Base-by-base conservation (phyloP, 1,284 basidiomycete genomes). In the Malassezia nana region DNA sequence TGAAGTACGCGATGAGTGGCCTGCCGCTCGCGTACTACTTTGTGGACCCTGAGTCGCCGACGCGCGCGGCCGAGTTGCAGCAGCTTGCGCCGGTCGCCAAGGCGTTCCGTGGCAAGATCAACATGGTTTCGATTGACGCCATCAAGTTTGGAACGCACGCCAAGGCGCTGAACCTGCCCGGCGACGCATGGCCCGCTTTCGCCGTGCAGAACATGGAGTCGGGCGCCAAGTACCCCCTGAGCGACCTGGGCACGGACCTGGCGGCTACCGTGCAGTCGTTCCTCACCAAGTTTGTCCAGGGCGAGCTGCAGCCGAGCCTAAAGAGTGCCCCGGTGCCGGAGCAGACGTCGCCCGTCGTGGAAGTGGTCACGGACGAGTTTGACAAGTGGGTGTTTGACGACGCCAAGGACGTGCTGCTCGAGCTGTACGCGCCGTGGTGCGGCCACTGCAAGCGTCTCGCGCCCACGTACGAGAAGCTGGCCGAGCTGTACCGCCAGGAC, bases 61-160 rank as follows among this genome's bases (percentile, higher is more conserved):
- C 80, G 57, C 84, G 82, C 66, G 80, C 86, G 22, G 78, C 78
- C 41, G 76, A 85, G 52, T 79, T 92, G 61, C 82, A 84, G 40
- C 77, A 80, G 50, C 75, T 96, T 66, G 82, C 80, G 66, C 82
- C 87, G 2, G 74, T 92, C 52, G 91, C 92, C 25, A 79, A 83
- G 58, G 81, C 83, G 72, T 81, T 82, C 80, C 89, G 87, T 77
- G 82, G 83, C 70, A 85, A 87, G 77, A 69, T 96, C 74, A 96
- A 94, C 84, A 92, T 98, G 77, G 92, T 98, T 63, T 94, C 85
- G 85, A 98, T 99, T 68, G 94, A 99, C 75, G 90, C 87, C 20
- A 78, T 85, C 78, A 90, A 75, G 77, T 99, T 91, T 71, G 83
- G 82, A 69, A 89, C 95, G 70, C 94, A 99, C 78, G 94, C 86